Evolutionary conservation across 2,329 filamentous ascomycete species (phyloP), one percentile per base, ranked within the genome.

Genomic region (Balansia obtecta): DNA sequence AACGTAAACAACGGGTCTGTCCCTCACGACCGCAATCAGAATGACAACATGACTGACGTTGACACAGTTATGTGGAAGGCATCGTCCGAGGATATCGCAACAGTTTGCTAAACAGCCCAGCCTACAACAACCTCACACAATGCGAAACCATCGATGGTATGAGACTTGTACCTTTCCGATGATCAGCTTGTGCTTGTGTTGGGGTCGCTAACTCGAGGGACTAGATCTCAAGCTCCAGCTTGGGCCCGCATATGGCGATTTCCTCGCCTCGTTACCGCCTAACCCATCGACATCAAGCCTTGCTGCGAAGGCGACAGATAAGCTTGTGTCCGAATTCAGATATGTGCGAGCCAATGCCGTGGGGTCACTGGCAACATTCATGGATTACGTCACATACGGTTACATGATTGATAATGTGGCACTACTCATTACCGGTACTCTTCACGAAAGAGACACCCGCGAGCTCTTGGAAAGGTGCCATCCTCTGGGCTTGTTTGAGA

Each of bases 351-450:
- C 90, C 55, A 95, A 98, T 65, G 87, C 91, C 30, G 88, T 88
- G 2, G 93, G 93, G 15, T 88, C 89, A 1, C 81, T 96, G 38
- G 85, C 90, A 55, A 89, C 88, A 65, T 98, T 98, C 69, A 89
- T 98, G 80, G 89, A 97, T 68, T 98, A 95, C 69, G 75, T 98
- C 54, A 98, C 93, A 1, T 98, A 98, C 67, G 91, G 90, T 55
- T 98, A 98, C 76, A 98, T 98, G 93, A 98, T 98, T 69, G 93
- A 98, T 72, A 98, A 98, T 62, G 89, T 98, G 49, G 93, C 94
- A 39, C 83, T 98, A 40, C 82, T 98, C 62, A 98, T 98, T 68
- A 98, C 93, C 20, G 93, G 93, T 55, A 98, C 93, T 12, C 79
- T 98, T 32, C 93, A 98, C 71, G 94, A 98, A 72, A 82, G 93